These are phyloP conservation scores for Metschnikowia aberdeeniae DNA, from an alignment of 805 yeast species.

Conservation along the genomic window DNA sequence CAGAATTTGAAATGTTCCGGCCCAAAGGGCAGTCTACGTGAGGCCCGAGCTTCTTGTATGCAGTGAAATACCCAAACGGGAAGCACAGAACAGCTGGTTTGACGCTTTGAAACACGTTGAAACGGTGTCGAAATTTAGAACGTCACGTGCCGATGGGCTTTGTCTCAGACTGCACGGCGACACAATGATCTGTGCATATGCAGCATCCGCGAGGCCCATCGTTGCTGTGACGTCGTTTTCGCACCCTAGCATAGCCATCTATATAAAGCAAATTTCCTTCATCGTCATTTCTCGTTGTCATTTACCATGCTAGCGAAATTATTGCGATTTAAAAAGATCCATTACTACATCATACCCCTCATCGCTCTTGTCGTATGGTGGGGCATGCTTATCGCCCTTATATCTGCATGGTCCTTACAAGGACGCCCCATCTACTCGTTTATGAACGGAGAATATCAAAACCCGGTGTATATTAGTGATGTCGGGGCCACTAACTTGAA, in stretches of 20 bases:
- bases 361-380: constrained; percentile 73
- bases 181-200: constrained; percentile 1
- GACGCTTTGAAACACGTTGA: too few relatives aligned
- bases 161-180: neutral
- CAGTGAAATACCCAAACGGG: too few relatives aligned
- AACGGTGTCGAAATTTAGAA: neutral
- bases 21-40: too few relatives aligned
- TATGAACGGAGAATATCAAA: constrained; percentile 38
- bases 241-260: neutral
- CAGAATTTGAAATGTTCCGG: too few relatives aligned
- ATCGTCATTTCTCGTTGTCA: neutral
- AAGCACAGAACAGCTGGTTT: too few relatives aligned
- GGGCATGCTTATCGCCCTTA: constrained; percentile 82
- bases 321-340: constrained; percentile 38
- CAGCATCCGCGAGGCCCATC: constrained; percentile 2
- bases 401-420: constrained; percentile 73
- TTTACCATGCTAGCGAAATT: constrained; percentile 6
- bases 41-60: too few relatives aligned
- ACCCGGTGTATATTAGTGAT: constrained; percentile 73
- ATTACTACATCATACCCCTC: constrained; percentile 61
- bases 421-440: constrained; percentile 71
- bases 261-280: neutral
- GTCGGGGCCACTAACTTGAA: constrained; percentile 84
- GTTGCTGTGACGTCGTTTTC: constrained; percentile 3
- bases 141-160: neutral